phyloP scores from a whole-genome alignment of 2,329 filamentous ascomycete genomes.

The Botrytis pseudocinerea region DNA sequence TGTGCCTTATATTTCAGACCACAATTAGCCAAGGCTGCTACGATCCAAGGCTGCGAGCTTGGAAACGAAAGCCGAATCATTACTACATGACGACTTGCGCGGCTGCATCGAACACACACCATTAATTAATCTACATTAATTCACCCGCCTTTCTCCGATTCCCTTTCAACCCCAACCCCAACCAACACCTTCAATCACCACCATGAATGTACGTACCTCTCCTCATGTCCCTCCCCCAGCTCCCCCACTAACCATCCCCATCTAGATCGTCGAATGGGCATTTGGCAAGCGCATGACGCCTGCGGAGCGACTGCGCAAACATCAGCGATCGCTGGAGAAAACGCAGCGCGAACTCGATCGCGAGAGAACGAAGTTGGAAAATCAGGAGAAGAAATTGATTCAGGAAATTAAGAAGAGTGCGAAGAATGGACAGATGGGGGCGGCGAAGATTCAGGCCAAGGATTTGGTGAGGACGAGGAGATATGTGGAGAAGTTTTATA shows the following conservation, averaged over 20 bases:
- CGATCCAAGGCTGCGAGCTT: constrained; percentile 16
- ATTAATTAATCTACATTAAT: background rate
- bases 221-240: constrained; percentile 1
- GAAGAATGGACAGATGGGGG: constrained; percentile 98
- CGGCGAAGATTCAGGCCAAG: constrained; percentile 97
- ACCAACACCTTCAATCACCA: background rate
- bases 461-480: constrained; percentile 89
- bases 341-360: constrained; percentile 95
- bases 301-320: constrained; percentile 85
- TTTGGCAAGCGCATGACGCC: constrained; percentile 99
- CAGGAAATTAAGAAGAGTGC: constrained; percentile 97
- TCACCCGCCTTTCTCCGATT: background rate
- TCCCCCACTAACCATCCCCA: constrained; percentile 5
- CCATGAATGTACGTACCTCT: constrained; percentile 55
- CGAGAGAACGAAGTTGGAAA: constrained; percentile 92
- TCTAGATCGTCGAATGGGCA: constrained; percentile 93
- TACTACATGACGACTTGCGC: constrained; percentile 19
- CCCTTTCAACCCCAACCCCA: too few species aligned
- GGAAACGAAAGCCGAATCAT: background rate
- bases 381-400: constrained; percentile 96
- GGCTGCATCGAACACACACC: constrained; percentile 5
- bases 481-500: constrained; percentile 98
- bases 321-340: constrained; percentile 95
- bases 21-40: constrained; percentile 11
- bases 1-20: background rate